phyloP scores from a whole-genome alignment of 169 alveolate genomes.

The Cryptosporidium baileyi region DNA sequence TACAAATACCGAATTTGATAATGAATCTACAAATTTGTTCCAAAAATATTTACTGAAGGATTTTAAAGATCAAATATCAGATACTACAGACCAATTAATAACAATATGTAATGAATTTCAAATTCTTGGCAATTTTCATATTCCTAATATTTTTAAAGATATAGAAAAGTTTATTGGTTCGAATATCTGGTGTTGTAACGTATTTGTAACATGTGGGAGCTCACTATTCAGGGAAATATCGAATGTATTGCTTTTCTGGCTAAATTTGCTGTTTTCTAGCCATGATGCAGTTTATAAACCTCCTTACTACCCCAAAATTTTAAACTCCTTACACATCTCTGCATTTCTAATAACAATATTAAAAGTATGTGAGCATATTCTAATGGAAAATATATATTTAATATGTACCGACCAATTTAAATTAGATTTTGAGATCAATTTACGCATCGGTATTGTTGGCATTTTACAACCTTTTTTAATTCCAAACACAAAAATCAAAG shows the following conservation, averaged over 20 bases:
- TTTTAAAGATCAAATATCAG: too few species aligned
- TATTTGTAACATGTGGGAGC: conserved; percentile 60
- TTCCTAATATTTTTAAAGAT: conserved; percentile 16
- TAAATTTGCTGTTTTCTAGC: conserved; percentile 28
- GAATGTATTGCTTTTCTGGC: conserved; percentile 57
- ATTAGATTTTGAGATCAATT: conserved; percentile 10
- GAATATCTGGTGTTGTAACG: conserved; percentile 45
- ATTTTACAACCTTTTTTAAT: conserved; percentile 12
- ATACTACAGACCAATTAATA: conserved; percentile 15
- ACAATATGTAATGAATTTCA: conserved; percentile 59
- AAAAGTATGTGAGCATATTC: background rate
- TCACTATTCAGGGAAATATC: conserved; percentile 10
- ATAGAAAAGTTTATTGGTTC: conserved; percentile 34
- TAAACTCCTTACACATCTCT: background rate
- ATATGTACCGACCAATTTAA: conserved; percentile 26
- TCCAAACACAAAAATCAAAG: background rate
- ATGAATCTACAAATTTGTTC: background rate
- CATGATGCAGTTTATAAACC: conserved; percentile 12
- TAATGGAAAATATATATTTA: conserved; percentile 6
- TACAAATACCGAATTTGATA: background rate
- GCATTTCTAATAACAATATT: conserved; percentile 13
- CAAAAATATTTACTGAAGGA: too few species aligned
- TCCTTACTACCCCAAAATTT: conserved; percentile 23
- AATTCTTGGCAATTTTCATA: conserved; percentile 25
- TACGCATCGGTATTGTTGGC: conserved; percentile 6